Evolutionary conservation across 2,329 filamentous ascomycete genomes (phyloP).

Genomic region (Neonectria neomacrospora): DNA sequence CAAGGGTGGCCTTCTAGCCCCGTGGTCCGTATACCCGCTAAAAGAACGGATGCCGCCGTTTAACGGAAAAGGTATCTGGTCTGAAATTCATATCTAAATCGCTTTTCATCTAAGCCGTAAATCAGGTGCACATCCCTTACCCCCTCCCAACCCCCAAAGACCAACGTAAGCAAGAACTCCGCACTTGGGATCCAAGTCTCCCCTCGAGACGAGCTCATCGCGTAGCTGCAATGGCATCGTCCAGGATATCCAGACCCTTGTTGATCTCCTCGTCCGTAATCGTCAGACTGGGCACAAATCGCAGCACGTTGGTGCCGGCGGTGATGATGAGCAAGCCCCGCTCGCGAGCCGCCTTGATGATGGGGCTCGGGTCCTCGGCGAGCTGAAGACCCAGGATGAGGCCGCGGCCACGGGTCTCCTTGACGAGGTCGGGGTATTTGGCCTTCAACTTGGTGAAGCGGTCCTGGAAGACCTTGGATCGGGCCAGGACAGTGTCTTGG

Average conservation of each 20-base stretch:
- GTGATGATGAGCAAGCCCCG: slow-evolving; percentile 91
- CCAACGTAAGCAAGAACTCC: slow-evolving; percentile 10
- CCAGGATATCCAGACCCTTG: slow-evolving; percentile 79
- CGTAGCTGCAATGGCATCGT: slow-evolving; percentile 68
- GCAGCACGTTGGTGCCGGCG: slow-evolving; percentile 88
- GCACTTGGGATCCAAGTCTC: not conserved
- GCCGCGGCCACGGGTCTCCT: slow-evolving; percentile 83
- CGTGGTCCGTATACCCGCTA: too few species aligned
- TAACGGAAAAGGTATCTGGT: not conserved
- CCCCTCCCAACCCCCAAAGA: not conserved
- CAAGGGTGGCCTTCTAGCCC: too few species aligned
- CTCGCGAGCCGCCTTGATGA: slow-evolving; percentile 88
- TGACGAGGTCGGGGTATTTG: slow-evolving; percentile 74
- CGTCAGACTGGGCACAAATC: slow-evolving; percentile 89
- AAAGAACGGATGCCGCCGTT: not conserved
- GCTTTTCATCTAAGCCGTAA: slow-evolving; percentile 20
- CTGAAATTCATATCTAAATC: slow-evolving; percentile 24
- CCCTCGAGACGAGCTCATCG: slow-evolving; percentile 37
- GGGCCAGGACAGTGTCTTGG: slow-evolving; percentile 75
- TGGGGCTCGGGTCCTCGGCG: slow-evolving; percentile 73
- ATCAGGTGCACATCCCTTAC: not conserved
- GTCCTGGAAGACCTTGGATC: slow-evolving; percentile 63
- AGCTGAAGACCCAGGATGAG: slow-evolving; percentile 90
- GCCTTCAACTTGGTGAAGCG: slow-evolving; percentile 60
- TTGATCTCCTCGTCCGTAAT: slow-evolving; percentile 85